Evolutionary conservation across 2,329 filamentous ascomycete species (phyloP), one percentile per base, ranked within the genome.

Genomic region (Beauveria varroae): DNA sequence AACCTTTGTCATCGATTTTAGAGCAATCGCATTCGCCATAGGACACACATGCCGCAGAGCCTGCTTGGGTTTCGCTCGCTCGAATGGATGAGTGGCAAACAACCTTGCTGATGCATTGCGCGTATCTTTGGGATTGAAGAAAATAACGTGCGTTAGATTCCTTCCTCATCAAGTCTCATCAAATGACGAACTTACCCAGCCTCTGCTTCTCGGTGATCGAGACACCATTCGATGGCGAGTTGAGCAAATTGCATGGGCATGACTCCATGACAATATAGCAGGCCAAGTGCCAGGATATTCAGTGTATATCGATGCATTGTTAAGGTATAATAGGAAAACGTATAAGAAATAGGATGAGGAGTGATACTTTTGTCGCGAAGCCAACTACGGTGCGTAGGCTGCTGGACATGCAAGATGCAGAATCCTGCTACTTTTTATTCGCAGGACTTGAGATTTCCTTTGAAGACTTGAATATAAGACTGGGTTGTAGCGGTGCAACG

Each of bases 11-110:
- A 30, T 65, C 47, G 44, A 71, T 68, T 10, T 56, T 58, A 7
- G 65, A 65, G 57, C 71, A 73, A 61, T 73, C 71, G 49, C 71
- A 73, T 22, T 62, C 46, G 10, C 66, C 67, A 1, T 68, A 69
- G 1, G 57, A 43, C 22, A 58, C 62, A 57, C 70, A 71, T 20
- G 62, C 57, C 28, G 9, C 51, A 50, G 58, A 34, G 43, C 20
- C 51, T 12, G 51, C 30, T 7, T 49, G 34, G 18, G 30, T 26
- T n/a, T 14, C 16, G 43, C 43, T 37, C 28, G 51, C 2, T 26
- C 30, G 58, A 8, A 10, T 22, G 5, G 43, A 10, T 30, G 41
- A 1, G 18, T 43, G 26, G 43, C 58, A 61, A 22, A 53, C 51
- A 4, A 61, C 9, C 7, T 55, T 55, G 16, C 40, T 44, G 51